These are phyloP conservation scores for Colletotrichum endophyticum DNA, from an alignment of 2,329 filamentous ascomycete species.

Conservation along the genomic window DNA sequence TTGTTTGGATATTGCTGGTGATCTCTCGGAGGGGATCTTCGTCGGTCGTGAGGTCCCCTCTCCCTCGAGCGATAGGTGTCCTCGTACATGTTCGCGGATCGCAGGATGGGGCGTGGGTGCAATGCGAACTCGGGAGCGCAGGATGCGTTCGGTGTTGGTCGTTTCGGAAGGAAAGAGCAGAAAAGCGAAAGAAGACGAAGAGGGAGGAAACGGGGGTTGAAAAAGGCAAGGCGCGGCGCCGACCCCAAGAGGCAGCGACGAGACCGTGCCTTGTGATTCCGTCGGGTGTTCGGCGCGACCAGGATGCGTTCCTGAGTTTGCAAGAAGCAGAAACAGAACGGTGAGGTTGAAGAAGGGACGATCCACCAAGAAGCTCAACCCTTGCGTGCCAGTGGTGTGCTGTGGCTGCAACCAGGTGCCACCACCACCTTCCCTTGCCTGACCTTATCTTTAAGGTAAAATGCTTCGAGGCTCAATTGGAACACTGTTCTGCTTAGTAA, in stretches of 20 bases:
- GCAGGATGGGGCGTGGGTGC: background rate
- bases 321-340: background rate
- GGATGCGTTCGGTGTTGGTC: background rate
- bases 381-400: background rate
- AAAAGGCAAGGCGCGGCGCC: background rate
- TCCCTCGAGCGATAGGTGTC: slow-evolving; percentile 8
- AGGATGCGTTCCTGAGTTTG: background rate
- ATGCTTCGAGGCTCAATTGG: background rate
- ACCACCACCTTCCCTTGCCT: background rate
- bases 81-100: slow-evolving; percentile 17
- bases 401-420: background rate
- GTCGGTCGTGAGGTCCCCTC: slow-evolving; percentile 21
- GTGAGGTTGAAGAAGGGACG: slow-evolving; percentile 6
- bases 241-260: background rate
- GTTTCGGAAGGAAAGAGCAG: background rate
- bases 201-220: background rate
- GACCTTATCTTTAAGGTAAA: background rate
- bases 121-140: background rate
- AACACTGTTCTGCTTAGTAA: slow-evolving; percentile 3
- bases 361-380: slow-evolving; percentile 10
- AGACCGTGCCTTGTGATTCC: slow-evolving; percentile 10
- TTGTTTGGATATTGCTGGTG: slow-evolving; percentile 29
- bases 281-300: background rate
- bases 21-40: slow-evolving; percentile 21
- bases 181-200: background rate